phyloP scores from a whole-genome alignment of 2,329 filamentous ascomycete species.

The Diplodia corticola region DNA sequence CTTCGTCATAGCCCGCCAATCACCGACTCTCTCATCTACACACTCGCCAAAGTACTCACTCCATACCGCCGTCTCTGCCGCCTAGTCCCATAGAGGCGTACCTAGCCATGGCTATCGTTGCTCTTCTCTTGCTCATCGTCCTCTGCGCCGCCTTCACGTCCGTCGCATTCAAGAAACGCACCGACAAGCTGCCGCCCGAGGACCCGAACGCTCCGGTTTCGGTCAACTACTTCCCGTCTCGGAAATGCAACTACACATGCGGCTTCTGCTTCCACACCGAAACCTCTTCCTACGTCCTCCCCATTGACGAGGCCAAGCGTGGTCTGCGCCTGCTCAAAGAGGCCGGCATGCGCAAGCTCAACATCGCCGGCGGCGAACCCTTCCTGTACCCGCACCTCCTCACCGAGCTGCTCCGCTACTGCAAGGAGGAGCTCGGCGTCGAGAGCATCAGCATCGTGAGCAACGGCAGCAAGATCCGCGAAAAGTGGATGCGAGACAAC shows the following conservation, averaged over 20 bases:
- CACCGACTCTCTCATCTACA: background rate
- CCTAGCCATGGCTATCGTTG: background rate
- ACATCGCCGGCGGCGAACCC: slow-evolving; percentile 58
- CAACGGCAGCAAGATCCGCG: slow-evolving; percentile 53
- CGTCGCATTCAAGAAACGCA: background rate
- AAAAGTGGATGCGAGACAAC: slow-evolving; percentile 46
- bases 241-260: slow-evolving; percentile 53
- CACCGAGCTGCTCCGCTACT: slow-evolving; percentile 47
- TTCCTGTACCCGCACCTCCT: slow-evolving; percentile 53
- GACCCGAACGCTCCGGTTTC: slow-evolving; percentile 36
- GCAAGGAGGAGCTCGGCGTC: slow-evolving; percentile 51
- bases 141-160: background rate
- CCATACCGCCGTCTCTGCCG: background rate
- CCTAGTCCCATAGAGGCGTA: background rate
- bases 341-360: slow-evolving; percentile 58
- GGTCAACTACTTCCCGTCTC: slow-evolving; percentile 51
- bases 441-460: slow-evolving; percentile 57
- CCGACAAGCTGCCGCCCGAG: background rate
- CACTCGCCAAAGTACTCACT: background rate
- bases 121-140: background rate
- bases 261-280: slow-evolving; percentile 61
- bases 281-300: slow-evolving; percentile 48
- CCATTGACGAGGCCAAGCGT: slow-evolving; percentile 45
- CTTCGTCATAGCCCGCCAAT: too few relatives aligned
- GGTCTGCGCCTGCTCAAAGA: slow-evolving; percentile 50